Conservation (phyloP, 1,284 basidiomycete genomes). For the Xanthoconium separans region DNA sequence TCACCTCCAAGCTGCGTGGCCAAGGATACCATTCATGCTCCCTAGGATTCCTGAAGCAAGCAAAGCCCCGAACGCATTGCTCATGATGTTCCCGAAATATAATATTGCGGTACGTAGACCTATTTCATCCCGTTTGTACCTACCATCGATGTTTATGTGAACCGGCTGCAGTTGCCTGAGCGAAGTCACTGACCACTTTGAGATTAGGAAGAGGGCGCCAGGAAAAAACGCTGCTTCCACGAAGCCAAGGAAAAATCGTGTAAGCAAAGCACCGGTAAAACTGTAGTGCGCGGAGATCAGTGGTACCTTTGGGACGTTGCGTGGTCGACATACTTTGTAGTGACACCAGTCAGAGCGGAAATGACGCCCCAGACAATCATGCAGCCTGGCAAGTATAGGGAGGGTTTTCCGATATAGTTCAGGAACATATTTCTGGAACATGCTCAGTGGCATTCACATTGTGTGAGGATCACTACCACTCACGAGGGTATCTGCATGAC, state of each 20-base stretch:
- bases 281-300: conserved; percentile 31
- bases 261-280: conserved; percentile 67
- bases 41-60: conserved; percentile 72
- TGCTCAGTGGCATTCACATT: not conserved
- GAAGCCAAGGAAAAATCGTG: conserved; percentile 72
- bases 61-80: conserved; percentile 83
- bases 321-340: conserved; percentile 45
- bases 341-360: conserved; percentile 62
- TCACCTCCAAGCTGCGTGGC: conserved; percentile 74
- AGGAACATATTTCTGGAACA: conserved; percentile 66
- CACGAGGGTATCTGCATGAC: conserved; percentile 58
- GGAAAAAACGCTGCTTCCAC: conserved; percentile 77
- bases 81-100: conserved; percentile 54
- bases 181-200: conserved; percentile 68
- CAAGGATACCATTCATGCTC: conserved; percentile 68
- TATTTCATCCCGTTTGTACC: conserved; percentile 48
- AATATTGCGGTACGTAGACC: conserved; percentile 73
- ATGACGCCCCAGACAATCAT: conserved; percentile 75
- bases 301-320: not conserved
- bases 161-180: conserved; percentile 8
- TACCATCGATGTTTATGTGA: conserved; percentile 46
- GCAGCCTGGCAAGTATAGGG: conserved; percentile 69
- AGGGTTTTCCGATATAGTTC: conserved; percentile 71
- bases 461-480: not conserved
- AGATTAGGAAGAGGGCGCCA: conserved; percentile 66